Conservation (phyloP, 805 yeast genomes). For the Candida saitoana region DNA sequence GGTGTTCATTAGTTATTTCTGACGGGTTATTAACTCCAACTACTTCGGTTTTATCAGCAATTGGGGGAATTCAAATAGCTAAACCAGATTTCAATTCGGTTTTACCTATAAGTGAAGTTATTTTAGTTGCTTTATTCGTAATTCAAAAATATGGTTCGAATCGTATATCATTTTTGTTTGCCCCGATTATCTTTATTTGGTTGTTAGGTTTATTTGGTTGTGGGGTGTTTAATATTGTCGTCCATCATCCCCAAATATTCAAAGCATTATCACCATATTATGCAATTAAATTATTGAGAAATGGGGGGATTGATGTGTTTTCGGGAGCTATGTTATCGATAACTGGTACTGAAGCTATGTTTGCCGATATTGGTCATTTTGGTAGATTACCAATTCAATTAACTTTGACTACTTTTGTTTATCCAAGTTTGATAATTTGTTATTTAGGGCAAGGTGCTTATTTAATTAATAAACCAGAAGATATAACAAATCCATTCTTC, state of each 20-base stretch:
- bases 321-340: slow-evolving; percentile 51
- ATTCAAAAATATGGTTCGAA: slow-evolving; percentile 50
- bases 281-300: slow-evolving; percentile 43
- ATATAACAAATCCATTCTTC: slow-evolving; percentile 42
- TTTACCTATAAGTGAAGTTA: slow-evolving; percentile 47
- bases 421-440: slow-evolving; percentile 47
- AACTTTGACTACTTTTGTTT: slow-evolving; percentile 44
- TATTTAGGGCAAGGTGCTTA: slow-evolving; percentile 60
- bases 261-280: slow-evolving; percentile 48
- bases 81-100: slow-evolving; percentile 42
- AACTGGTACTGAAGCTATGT: slow-evolving; percentile 63
- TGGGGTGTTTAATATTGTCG: slow-evolving; percentile 45
- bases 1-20: slow-evolving; percentile 54
- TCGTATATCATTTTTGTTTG: slow-evolving; percentile 45
- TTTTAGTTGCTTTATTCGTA: slow-evolving; percentile 42
- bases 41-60: slow-evolving; percentile 55
- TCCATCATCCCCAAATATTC: slow-evolving; percentile 41
- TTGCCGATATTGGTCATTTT: slow-evolving; percentile 59
- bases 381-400: slow-evolving; percentile 48
- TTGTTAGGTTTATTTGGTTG: slow-evolving; percentile 38
- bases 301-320: slow-evolving; percentile 40
- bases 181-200: slow-evolving; percentile 56
- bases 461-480: slow-evolving; percentile 36
- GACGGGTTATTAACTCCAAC: slow-evolving; percentile 64
- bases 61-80: slow-evolving; percentile 54